Percentiles rank a stretch among this genome's conserved stretches.
phyloP scores from a whole-genome alignment of 202 grass and related monocot genomes.

The Bolboschoenoplectus hybrid region DNA sequence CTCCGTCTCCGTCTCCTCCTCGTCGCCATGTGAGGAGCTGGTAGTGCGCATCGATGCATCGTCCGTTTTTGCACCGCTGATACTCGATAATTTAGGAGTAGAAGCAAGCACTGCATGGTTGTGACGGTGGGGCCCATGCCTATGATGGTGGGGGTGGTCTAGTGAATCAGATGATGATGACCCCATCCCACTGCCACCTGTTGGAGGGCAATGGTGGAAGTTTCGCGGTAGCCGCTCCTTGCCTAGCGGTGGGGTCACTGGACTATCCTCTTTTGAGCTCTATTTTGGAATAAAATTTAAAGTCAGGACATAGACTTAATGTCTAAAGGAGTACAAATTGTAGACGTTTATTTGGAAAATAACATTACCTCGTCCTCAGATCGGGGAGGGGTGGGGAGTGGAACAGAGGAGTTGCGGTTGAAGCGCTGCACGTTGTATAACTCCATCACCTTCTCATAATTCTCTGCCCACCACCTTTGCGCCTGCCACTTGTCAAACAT shows the following conservation, averaged over 20 bases:
- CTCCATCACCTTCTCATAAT: constrained; percentile 89
- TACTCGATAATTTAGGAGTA: constrained; percentile 78
- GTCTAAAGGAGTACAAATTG: not conserved
- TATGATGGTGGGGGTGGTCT: constrained; percentile 45
- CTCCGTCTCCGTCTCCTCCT: constrained; percentile 46
- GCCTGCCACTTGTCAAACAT: constrained; percentile 89
- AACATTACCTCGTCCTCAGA: constrained; percentile 54
- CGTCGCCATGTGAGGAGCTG: constrained; percentile 50
- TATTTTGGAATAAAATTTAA: constrained; percentile 30
- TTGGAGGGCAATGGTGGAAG: constrained; percentile 45
- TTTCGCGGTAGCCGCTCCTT: constrained; percentile 49
- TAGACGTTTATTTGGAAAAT: not conserved
- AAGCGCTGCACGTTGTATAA: constrained; percentile 88
- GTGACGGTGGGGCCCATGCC: constrained; percentile 40
- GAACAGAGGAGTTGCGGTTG: constrained; percentile 55
- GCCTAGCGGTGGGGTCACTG: constrained; percentile 46
- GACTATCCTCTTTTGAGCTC: constrained; percentile 70
- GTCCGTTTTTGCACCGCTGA: constrained; percentile 73
- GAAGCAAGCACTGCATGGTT: constrained; percentile 50
- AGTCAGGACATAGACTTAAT: not conserved
- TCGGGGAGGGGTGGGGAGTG: constrained; percentile 57
- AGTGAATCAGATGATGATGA: constrained; percentile 68
- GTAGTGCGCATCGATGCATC: constrained; percentile 68
- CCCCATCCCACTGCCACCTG: constrained; percentile 43
- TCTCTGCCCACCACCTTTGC: constrained; percentile 91